Base-by-base conservation (phyloP, 352 stramenopile species). In the Phytophthora chlamydospora region DNA sequence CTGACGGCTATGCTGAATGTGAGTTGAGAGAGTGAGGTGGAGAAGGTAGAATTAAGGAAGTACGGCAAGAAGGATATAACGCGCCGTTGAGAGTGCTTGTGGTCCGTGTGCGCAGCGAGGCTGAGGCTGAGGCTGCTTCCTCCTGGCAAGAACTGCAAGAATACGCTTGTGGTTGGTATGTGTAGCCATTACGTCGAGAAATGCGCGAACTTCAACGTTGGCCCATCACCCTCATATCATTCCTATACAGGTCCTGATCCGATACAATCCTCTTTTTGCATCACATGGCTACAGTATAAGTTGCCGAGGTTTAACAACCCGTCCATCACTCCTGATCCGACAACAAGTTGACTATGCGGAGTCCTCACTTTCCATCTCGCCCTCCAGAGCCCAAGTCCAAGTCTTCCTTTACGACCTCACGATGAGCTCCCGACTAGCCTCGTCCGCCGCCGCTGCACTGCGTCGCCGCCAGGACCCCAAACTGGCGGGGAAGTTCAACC, bases 401-500 rank as follows among this genome's bases (percentile, higher is more conserved):
- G 17, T 24, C 21, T 24, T 24, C 21, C 21, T 24, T 24, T 24
- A 24, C 21, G 21, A 24, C 21, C n/a, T 32, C 3, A 40, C 6
- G 6, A 74, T 75, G 66, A 34, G 35, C 17, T 68, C 61, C 13
- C 66, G 61, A 24, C 50, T 75, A 14, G 6, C 38, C 6, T 35
- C 52, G 11, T 55, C 50, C 16, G 46, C 55, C 16, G 48, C 44
- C 8, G 34, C 44, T 10, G 58, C 58, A 4, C 32, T 68, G 21
- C 62, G 71, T 41, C 51, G 54, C 33, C 54, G 65, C 13, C 60
- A 67, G 16, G 63, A 76, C 55, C 47, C 58, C 46, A 64, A 76
- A 31, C 73, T 91, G 24, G 57, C 55, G 16, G 67, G 82, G 43
- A 89, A 89, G 60, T 91, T 91, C 54, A 88, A 80, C 34, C 54